Percentiles rank a stretch among this genome's conserved stretches.
phyloP scores from a whole-genome alignment of 257 asterid genomes.

The Nyctanthes arbortristis region DNA sequence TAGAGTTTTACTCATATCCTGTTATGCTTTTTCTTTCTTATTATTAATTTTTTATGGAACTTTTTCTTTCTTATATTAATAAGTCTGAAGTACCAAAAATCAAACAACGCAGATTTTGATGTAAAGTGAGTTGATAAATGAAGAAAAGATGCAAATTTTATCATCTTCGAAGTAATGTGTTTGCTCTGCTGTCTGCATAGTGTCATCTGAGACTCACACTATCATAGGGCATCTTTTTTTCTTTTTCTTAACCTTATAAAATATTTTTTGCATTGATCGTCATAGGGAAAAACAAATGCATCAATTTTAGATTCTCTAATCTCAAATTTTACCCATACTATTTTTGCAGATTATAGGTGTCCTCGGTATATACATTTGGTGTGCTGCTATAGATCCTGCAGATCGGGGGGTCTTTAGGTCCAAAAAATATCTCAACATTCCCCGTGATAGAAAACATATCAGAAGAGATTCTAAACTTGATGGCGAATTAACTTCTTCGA shows the following conservation, averaged over 20 bases:
- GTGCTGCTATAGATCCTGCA: conserved; percentile 97
- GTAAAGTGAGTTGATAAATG: neutral
- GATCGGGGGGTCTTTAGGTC: conserved; percentile 88
- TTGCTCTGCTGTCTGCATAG: neutral
- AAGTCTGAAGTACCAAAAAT: neutral
- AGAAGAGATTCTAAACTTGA: conserved; percentile 57
- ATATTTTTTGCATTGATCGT: neutral
- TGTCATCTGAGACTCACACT: neutral
- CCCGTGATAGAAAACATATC: conserved; percentile 41
- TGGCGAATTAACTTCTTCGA: conserved; percentile 60
- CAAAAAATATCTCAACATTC: conserved; percentile 68
- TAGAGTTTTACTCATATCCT: no score
- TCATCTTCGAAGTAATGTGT: neutral
- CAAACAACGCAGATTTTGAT: neutral
- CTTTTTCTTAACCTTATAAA: neutral
- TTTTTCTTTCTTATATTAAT: no score
- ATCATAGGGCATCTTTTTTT: neutral
- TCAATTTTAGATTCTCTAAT: neutral
- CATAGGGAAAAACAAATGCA: neutral
- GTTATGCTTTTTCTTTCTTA: no score
- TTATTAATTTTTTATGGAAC: no score
- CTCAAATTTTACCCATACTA: neutral
- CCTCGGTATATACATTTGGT: conserved; percentile 89
- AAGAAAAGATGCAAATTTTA: neutral
- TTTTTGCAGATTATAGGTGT: conserved; percentile 65